phyloP scores from a whole-genome alignment of 2,329 filamentous ascomycete species.

The Monosporascus cannonballus region DNA sequence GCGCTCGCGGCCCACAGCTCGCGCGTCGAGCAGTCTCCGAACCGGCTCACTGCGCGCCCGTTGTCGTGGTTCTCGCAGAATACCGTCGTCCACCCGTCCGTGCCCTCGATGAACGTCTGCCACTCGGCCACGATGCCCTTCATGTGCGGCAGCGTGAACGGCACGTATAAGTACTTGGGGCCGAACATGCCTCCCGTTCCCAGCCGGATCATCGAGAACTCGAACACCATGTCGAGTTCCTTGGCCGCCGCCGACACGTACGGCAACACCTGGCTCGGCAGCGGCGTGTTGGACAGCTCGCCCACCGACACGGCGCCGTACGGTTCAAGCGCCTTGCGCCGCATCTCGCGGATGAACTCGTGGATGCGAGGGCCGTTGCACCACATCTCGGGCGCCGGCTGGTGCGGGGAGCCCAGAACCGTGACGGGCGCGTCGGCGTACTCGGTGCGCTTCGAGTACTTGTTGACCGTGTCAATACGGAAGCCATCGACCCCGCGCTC shows the following conservation, averaged over 20 bases:
- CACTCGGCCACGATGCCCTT: slow-evolving; percentile 39
- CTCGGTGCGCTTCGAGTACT: slow-evolving; percentile 55
- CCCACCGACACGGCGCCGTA: slow-evolving; percentile 58
- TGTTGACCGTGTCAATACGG: slow-evolving; percentile 63
- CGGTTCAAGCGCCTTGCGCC: slow-evolving; percentile 40
- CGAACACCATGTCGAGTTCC: slow-evolving; percentile 58
- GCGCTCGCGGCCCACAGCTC: slow-evolving; percentile 37
- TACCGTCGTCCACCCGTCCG: slow-evolving; percentile 51
- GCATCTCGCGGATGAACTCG: slow-evolving; percentile 57
- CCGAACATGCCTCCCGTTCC: slow-evolving; percentile 41
- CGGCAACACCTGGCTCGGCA: slow-evolving; percentile 43
- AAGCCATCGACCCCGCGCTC: slow-evolving; percentile 61
- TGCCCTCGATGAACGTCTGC: slow-evolving; percentile 43
- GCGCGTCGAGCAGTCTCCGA: slow-evolving; percentile 38
- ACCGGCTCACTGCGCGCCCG: slow-evolving; percentile 50
- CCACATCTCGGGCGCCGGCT: slow-evolving; percentile 44
- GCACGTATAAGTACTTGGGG: slow-evolving; percentile 43
- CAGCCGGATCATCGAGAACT: slow-evolving; percentile 51
- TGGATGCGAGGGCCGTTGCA: slow-evolving; percentile 58
- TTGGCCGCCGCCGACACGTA: slow-evolving; percentile 48
- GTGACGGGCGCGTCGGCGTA: slow-evolving; percentile 48
- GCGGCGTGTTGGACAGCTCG: slow-evolving; percentile 52
- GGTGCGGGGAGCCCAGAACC: slow-evolving; percentile 30
- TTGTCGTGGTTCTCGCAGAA: slow-evolving; percentile 63
- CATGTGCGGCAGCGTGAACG: slow-evolving; percentile 37